A percentile compares a stretch with the other conserved stretches of the same genome.
Evolutionary conservation across 768 basidiomycete genomes (phyloP).

Genomic region (Mycena chlorophos): DNA sequence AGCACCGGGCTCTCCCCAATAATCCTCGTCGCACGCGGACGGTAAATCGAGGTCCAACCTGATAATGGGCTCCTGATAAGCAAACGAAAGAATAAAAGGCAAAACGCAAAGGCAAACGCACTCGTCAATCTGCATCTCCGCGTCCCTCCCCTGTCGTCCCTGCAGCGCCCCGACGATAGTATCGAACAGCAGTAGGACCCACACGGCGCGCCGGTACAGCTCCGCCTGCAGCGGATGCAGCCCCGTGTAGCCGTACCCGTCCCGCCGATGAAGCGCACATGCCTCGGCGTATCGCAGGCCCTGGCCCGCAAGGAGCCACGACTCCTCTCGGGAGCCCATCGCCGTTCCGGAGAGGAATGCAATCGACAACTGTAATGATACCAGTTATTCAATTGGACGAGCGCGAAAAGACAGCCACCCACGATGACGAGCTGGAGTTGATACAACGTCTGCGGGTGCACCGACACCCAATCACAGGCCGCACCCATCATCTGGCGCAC

Average conservation of each 20-base stretch:
- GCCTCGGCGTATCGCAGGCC: slow-evolving; percentile 65
- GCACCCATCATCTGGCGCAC: slow-evolving; percentile 59
- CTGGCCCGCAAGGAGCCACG: slow-evolving; percentile 57
- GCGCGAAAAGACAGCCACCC: slow-evolving; percentile 20
- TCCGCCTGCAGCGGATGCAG: slow-evolving; percentile 48
- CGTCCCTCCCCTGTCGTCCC: slow-evolving; percentile 69
- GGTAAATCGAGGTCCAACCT: slow-evolving; percentile 68
- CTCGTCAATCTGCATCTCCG: slow-evolving; percentile 68
- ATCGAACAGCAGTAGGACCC: slow-evolving; percentile 39
- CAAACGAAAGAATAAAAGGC: not conserved
- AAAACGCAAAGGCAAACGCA: slow-evolving; percentile 32
- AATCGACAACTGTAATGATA: slow-evolving; percentile 26
- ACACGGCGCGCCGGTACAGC: slow-evolving; percentile 58
- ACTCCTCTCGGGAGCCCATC: slow-evolving; percentile 40
- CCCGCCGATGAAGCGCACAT: slow-evolving; percentile 56
- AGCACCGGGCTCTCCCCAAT: slow-evolving; percentile 46
- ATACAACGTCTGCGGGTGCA: slow-evolving; percentile 48
- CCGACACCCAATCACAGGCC: slow-evolving; percentile 51
- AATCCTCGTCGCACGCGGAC: slow-evolving; percentile 53
- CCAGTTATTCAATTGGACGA: not conserved
- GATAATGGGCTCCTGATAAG: not conserved
- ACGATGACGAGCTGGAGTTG: slow-evolving; percentile 72
- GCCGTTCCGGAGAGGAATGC: slow-evolving; percentile 41
- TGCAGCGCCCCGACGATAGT: slow-evolving; percentile 43
- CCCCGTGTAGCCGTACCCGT: slow-evolving; percentile 29